phyloP scores from a whole-genome alignment of 805 yeast genomes.

The Saccharomyces eubayanus region DNA sequence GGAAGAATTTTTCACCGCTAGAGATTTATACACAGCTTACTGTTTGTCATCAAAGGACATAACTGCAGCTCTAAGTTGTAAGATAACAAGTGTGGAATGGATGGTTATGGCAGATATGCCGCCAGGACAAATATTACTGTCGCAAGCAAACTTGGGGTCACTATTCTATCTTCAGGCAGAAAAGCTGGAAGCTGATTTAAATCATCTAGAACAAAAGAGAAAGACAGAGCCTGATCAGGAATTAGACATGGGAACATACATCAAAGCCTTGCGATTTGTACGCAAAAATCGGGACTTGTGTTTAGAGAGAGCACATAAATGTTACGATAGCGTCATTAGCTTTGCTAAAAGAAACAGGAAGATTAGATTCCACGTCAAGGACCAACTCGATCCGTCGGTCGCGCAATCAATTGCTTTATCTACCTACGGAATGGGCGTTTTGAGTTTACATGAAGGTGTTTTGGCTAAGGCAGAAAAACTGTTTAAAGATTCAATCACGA shows the following conservation, averaged over 20 bases:
- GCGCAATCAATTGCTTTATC: slow-evolving; percentile 71
- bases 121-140: slow-evolving; percentile 52
- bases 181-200: slow-evolving; percentile 44
- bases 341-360: slow-evolving; percentile 33
- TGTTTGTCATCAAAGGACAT: slow-evolving; percentile 64
- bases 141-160: slow-evolving; percentile 65
- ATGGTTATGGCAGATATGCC: slow-evolving; percentile 67
- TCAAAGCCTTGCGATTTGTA: slow-evolving; percentile 18
- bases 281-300: slow-evolving; percentile 26
- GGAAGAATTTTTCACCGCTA: slow-evolving; percentile 68
- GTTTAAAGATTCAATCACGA: slow-evolving; percentile 58
- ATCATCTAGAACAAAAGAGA: slow-evolving; percentile 24
- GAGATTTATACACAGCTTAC: slow-evolving; percentile 67
- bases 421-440: slow-evolving; percentile 78
- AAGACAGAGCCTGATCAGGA: slow-evolving; percentile 15
- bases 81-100: slow-evolving; percentile 56
- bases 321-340: slow-evolving; percentile 38
- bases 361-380: slow-evolving; percentile 27
- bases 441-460: slow-evolving; percentile 52
- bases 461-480: slow-evolving; percentile 50
- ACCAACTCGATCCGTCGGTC: slow-evolving; percentile 36
- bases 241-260: slow-evolving; percentile 3
- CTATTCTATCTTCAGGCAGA: slow-evolving; percentile 61
- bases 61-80: slow-evolving; percentile 50
- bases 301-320: slow-evolving; percentile 30